Percentiles rank a stretch among this genome's conserved stretches.
Evolutionary conservation across 2,329 filamentous ascomycete species (phyloP).

Genomic region (Phialocephala subalpina): DNA sequence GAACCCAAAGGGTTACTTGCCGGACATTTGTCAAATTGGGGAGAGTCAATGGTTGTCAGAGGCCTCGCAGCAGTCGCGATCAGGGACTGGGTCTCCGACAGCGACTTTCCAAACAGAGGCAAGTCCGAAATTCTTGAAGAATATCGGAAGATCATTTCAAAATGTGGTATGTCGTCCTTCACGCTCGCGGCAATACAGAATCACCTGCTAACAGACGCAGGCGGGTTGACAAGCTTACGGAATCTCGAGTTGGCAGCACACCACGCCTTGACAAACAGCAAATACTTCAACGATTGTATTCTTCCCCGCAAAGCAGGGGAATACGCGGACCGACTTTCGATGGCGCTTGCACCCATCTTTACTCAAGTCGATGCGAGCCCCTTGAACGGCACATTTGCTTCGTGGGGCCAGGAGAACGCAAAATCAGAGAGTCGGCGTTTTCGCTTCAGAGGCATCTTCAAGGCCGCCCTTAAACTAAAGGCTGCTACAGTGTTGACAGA

Average conservation of each 20-base stretch:
- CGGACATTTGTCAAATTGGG: too few relatives aligned
- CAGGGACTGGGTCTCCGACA: too few relatives aligned
- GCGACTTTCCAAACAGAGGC: too few relatives aligned
- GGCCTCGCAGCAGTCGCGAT: too few relatives aligned
- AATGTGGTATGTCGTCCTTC: too few relatives aligned
- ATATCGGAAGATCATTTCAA: too few relatives aligned
- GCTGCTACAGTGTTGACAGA: conserved; percentile 22
- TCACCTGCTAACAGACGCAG: conserved; percentile 16
- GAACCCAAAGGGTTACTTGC: too few relatives aligned
- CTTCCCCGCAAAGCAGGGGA: conserved; percentile 18
- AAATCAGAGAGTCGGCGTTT: conserved; percentile 19
- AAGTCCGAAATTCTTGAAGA: too few relatives aligned
- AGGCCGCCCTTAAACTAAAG: conserved; percentile 27
- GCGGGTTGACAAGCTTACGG: conserved; percentile 18
- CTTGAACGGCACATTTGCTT: conserved; percentile 12
- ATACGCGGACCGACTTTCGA: conserved; percentile 18
- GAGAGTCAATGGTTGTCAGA: too few relatives aligned
- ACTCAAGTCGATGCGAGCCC: neutral
- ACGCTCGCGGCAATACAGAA: too few relatives aligned
- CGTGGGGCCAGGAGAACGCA: conserved; percentile 17
- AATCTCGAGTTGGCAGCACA: conserved; percentile 28
- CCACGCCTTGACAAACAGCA: conserved; percentile 4
- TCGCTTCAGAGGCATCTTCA: conserved; percentile 28
- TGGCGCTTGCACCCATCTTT: conserved; percentile 25
- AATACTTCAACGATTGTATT: conserved; percentile 9